Evolutionary conservation across 1,284 basidiomycete genomes (phyloP), one percentile per base, ranked within the genome.

Genomic region (Irpex sp.): DNA sequence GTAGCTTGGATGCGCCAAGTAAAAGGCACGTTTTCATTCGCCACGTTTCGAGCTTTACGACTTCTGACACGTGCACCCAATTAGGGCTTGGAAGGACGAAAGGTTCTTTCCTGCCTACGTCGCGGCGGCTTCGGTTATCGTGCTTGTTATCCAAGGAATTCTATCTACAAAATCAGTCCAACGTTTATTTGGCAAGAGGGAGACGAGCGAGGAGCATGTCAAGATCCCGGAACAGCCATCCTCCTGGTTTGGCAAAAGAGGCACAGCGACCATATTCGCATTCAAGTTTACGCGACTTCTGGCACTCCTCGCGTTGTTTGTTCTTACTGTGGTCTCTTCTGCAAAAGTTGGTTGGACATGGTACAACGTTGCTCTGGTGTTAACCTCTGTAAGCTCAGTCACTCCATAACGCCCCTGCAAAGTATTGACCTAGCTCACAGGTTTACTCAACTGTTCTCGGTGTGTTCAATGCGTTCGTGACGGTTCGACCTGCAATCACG

Each of bases 341-440:
- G 1, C 59, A 19, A 53, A 61, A 13, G 57, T 63, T 13, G 57
- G 66, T 59, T 59, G 60, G 57, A 56, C 61, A 21, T 8, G 13
- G 54, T 31, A 39, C 47, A 55, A 57, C 37, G 15, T 62, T 21
- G 51, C 58, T 13, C 37, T 35, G 11, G 54, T 62, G 15, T 51
- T 21, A 50, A 63, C 60, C 59, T 56, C 15, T 43, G 64, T 35
- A 43, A 59, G 50, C 55, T 61, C 56, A 58, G 59, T 59, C 56
- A 56, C 66, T 43, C 66, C 56, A 65, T 55, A 65, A 56, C 61
- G 61, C 50, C 47, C 61, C 74, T 71, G 33, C 26, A 11, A 17
- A 35, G 9, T 33, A 26, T 11, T 55, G 33, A 33, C 59, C 72
- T 61, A 75, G 83, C 13, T 86, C 80, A 68, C 49, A 74, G 72